Evolutionary conservation across 1,284 basidiomycete genomes (phyloP).

Genomic region (Cerrena zonata): DNA sequence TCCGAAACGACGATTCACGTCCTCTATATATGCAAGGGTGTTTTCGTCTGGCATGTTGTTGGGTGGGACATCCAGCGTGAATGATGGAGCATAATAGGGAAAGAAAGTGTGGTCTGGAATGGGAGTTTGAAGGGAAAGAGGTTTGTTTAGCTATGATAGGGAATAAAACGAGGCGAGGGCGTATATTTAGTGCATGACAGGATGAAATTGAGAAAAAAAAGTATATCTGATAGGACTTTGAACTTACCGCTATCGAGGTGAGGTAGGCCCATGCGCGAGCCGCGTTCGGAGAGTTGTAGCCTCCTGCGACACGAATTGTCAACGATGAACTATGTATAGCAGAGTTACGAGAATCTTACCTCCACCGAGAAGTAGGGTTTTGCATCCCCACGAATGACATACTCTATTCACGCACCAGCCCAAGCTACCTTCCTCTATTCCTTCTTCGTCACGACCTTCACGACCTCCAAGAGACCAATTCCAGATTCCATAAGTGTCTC

Average conservation of each 20-base stretch:
- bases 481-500: conserved; percentile 74
- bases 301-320: conserved; percentile 42
- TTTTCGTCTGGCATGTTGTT: conserved; percentile 75
- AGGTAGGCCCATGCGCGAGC: conserved; percentile 82
- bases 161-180: background rate
- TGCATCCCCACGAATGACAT: conserved; percentile 54
- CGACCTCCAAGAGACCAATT: conserved; percentile 65
- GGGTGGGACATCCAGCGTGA: conserved; percentile 68
- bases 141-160: background rate
- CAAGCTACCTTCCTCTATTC: conserved; percentile 47
- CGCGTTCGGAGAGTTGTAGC: conserved; percentile 76
- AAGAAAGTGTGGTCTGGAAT: conserved; percentile 73
- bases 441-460: background rate
- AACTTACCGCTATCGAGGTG: conserved; percentile 66
- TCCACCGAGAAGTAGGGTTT: conserved; percentile 61
- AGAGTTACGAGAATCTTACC: conserved; percentile 34
- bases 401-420: conserved; percentile 61
- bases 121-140: conserved; percentile 50
- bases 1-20: conserved; percentile 28
- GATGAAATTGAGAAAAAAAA: too few species aligned
- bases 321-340: conserved; percentile 1
- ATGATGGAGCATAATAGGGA: conserved; percentile 70
- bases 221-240: too few species aligned
- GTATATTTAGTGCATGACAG: background rate
- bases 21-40: conserved; percentile 44